Evolutionary conservation across 2,329 filamentous ascomycete species (phyloP), one percentile per base, ranked within the genome.

Genomic region (Verticillium longisporum): DNA sequence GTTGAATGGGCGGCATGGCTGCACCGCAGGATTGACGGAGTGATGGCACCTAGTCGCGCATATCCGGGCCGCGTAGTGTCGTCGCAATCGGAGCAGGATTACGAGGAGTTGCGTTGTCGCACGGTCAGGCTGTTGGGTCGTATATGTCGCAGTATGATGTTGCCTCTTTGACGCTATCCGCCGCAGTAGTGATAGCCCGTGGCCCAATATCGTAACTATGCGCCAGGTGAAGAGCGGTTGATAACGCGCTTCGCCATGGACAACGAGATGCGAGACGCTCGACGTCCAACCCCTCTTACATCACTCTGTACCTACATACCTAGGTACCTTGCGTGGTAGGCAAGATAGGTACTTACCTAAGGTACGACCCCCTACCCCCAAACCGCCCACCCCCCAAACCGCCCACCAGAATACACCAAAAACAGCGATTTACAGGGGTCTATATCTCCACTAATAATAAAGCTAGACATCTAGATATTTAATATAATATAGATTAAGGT

Each of bases 1-100:
- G 92, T 69, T 91, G 89, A 72, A 97, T 90, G 68, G 88, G 86
- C 26, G 57, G 57, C 57, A 59, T 59, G 45, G 31, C 32, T 55
- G 54, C 54, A 55, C 54, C 54, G 7, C 26, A 14, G 31, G 15
- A 55, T 7, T 10, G 32, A 55, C 26, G 15, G 54, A 2, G 13
- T 18, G 54, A 7, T 15, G 54, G 14, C n/a, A 55, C 13, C 32
- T 55, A 55, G 54, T 55, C 5, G 54, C 45, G 45, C 45, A 50
- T 50, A 18, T 50, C 21, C n/a, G 6, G 9, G 6, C 21, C 6
- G 10, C 21, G n/a, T 26, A 13, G 9, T 26, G n/a, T n/a, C n/a
- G 45, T 21, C n/a, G 45, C 45, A 50, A 18, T 18, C 11, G 45
- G 21, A 11, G 7, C n/a, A 21, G 18, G n/a, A 26, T 3, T 21